Evolutionary conservation across 768 basidiomycete species (phyloP), one percentile per base, ranked within the genome.

Genomic region (Mycena rosella): DNA sequence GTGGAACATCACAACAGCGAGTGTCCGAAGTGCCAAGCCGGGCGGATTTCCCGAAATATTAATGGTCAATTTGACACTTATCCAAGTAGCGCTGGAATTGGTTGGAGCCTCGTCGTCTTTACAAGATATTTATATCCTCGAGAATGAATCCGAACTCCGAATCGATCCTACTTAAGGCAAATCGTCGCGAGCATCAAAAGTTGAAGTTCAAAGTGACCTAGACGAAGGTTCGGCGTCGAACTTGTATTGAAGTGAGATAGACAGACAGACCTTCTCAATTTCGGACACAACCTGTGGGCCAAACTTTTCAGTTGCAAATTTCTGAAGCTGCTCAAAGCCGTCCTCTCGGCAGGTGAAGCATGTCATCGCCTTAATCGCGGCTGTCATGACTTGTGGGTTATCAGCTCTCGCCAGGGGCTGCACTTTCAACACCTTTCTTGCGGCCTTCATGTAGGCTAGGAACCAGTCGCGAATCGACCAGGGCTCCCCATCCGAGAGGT

Each of bases 371-470:
- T 55, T 40, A 22, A 55, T 36, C 1, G 54, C 54, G 36, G 5
- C 54, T 8, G 7, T 0, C 57, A 58, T 58, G 18, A 58, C 9
- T 17, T 40, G 13, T 18, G 44, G 30, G 14, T 58, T 42, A 8
- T 58, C 57, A 5, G 32, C 1, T 29, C 9, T n/a, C 5, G 44
- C 42, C 5, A 47, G 27, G 3, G 57, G 57, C 17, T 18, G 17
- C 3, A 30, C 27, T 47, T 58, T 47, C 4, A 58, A 8, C 2
- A 18, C 27, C 14, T 58, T 58, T 24, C 29, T 45, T 5, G 29
- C 38, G 18, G 57, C 57, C 45, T 58, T 58, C 42, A 47, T 58
- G 57, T 58, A 58, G 14, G 17, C 18, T 0, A 58, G 45, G 14
- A 58, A 45, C 57, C 57, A 58, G 18, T 45, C 45, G 11, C 45